A percentile compares a stretch with the other conserved stretches of the same genome.
phyloP scores from a whole-genome alignment of 163 green algal species.

The Chloromonas sp. region DNA sequence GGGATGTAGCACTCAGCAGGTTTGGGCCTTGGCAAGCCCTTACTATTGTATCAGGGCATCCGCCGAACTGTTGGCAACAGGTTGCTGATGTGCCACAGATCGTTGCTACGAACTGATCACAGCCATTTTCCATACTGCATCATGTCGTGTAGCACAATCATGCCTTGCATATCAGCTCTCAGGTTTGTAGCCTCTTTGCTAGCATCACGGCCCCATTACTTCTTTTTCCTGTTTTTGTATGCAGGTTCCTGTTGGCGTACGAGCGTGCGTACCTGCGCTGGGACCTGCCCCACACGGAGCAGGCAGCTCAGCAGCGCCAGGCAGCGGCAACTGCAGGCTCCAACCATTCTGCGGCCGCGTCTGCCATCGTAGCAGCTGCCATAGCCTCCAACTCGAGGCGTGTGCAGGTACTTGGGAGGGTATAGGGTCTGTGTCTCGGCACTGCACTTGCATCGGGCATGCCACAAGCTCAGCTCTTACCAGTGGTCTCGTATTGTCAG shows the following conservation, averaged over 20 bases:
- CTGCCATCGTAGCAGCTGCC: not conserved
- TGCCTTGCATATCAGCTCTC: not conserved
- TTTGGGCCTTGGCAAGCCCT: too few species aligned
- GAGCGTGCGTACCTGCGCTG: constrained; percentile 12
- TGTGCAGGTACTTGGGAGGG: not conserved
- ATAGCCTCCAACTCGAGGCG: not conserved
- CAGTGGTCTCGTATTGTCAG: too few species aligned
- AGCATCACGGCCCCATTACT: not conserved
- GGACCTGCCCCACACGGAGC: constrained; percentile 14
- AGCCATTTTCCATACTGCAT: not conserved
- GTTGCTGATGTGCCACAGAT: not conserved
- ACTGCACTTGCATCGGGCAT: too few species aligned
- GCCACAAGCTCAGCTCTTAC: too few species aligned
- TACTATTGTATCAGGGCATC: too few species aligned
- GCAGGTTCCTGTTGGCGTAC: constrained; percentile 14
- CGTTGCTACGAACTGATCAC: not conserved
- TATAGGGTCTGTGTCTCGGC: too few species aligned
- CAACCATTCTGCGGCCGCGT: not conserved
- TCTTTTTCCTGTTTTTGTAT: not conserved
- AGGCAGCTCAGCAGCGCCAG: not conserved
- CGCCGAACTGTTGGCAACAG: not conserved
- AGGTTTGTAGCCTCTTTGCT: not conserved
- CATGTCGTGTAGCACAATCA: not conserved
- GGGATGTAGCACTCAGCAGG: too few species aligned
- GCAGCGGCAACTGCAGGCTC: not conserved